Conservation (phyloP, 352 stramenopile species). For the Globisporangium cylindrosporum region DNA sequence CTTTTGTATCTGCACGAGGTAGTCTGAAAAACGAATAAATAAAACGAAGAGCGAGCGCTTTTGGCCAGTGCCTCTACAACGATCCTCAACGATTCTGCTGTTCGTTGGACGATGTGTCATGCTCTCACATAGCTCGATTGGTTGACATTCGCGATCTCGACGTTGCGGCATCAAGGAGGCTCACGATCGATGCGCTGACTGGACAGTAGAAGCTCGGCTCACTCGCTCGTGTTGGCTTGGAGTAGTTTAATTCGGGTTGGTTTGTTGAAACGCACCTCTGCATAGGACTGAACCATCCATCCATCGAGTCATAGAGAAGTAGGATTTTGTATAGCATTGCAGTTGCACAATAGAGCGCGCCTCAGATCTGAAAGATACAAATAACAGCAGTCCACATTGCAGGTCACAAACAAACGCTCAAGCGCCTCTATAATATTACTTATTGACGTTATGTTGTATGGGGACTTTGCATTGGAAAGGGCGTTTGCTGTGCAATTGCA, state of each 20-base stretch:
- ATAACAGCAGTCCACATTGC: neutral
- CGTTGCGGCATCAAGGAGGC: neutral
- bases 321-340: neutral
- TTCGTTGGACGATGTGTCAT: neutral
- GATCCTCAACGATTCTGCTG: neutral
- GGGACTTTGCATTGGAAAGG: neutral
- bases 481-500: neutral
- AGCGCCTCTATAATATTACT: neutral
- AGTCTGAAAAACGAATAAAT: no score
- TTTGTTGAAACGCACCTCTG: neutral
- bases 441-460: neutral
- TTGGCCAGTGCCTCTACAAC: conserved; percentile 3
- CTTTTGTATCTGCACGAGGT: no score
- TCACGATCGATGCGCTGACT: neutral
- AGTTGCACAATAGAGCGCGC: neutral
- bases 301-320: neutral
- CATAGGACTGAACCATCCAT: neutral
- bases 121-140: neutral
- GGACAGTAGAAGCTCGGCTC: neutral
- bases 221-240: neutral
- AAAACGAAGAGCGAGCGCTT: neutral
- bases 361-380: neutral
- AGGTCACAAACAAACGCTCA: neutral
- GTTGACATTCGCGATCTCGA: neutral
- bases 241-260: neutral